Evolutionary conservation across 31 red algal species (phyloP).

Genomic region (Odonthalia washingtoniensis): DNA sequence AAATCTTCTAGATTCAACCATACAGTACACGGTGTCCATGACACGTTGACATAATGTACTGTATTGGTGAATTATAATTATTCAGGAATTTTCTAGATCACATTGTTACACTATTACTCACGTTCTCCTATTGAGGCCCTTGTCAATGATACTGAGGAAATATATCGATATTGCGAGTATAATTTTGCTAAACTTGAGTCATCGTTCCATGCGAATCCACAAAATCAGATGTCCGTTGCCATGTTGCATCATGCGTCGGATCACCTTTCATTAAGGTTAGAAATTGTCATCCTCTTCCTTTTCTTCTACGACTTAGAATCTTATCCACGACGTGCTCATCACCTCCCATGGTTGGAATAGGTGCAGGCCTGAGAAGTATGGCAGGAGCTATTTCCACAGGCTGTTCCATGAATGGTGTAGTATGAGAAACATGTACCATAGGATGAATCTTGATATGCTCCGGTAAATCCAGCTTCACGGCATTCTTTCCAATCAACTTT

Average conservation of each 20-base stretch:
- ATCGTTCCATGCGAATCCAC: constrained; percentile 29
- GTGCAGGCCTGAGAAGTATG: background rate
- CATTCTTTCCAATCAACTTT: constrained; percentile 28
- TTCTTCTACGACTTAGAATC: background rate
- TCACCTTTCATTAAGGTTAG: constrained; percentile 13
- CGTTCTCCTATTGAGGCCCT: constrained; percentile 38
- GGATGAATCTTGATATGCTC: constrained; percentile 14
- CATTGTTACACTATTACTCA: constrained; percentile 16
- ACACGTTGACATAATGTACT: background rate
- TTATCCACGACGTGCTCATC: background rate
- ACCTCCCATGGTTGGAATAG: background rate
- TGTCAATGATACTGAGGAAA: constrained; percentile 30
- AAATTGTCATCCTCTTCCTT: constrained; percentile 20
- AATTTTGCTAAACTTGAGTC: constrained; percentile 14
- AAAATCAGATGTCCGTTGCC: constrained; percentile 31
- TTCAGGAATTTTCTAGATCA: too few species aligned
- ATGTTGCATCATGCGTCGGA: constrained; percentile 5
- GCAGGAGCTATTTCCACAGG: constrained; percentile 12
- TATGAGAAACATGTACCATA: constrained; percentile 15
- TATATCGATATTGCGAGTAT: background rate
- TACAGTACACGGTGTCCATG: background rate
- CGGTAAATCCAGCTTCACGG: constrained; percentile 16
- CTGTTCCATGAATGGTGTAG: background rate
- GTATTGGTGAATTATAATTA: too few species aligned
- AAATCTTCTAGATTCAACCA: too few species aligned